A percentile compares a stretch with the other conserved stretches of the same genome.
Evolutionary conservation across 2,329 filamentous ascomycete species (phyloP).

Genomic region (Diaporthe ampelina): DNA sequence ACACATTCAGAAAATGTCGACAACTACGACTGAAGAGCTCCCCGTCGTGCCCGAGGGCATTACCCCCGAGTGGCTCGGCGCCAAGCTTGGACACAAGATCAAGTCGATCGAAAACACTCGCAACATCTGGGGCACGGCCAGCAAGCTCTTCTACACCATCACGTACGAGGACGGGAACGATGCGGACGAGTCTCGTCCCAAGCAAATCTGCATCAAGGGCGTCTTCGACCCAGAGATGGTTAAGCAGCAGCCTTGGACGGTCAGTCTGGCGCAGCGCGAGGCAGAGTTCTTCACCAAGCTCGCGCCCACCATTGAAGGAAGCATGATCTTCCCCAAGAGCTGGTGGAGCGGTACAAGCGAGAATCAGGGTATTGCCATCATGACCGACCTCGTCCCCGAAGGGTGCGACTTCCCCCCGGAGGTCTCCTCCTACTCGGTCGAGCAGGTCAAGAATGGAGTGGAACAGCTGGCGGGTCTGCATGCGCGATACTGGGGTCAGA

Average conservation of each 20-base stretch:
- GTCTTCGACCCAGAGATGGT: conserved; percentile 54
- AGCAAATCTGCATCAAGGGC: conserved; percentile 49
- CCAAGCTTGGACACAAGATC: conserved; percentile 48
- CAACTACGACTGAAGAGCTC: conserved; percentile 40
- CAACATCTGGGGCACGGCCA: conserved; percentile 46
- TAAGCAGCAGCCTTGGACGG: conserved; percentile 50
- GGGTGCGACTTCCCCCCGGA: conserved; percentile 50
- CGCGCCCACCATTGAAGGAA: conserved; percentile 45
- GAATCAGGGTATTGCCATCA: conserved; percentile 55
- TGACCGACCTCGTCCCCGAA: conserved; percentile 52
- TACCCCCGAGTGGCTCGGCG: conserved; percentile 47
- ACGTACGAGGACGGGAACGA: conserved; percentile 47
- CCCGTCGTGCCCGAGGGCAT: conserved; percentile 46
- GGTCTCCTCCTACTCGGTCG: conserved; percentile 49
- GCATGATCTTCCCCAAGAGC: conserved; percentile 51
- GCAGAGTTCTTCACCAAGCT: conserved; percentile 54
- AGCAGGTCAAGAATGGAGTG: conserved; percentile 51
- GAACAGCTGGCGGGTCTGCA: conserved; percentile 54
- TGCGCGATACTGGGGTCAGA: conserved; percentile 46
- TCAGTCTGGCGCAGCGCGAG: conserved; percentile 51
- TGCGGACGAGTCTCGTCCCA: conserved; percentile 44
- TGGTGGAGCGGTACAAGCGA: conserved; percentile 54
- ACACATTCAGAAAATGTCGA: neutral
- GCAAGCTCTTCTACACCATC: conserved; percentile 49
- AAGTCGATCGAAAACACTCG: conserved; percentile 45